Evolutionary conservation across 352 stramenopile genomes (phyloP), one percentile per base, ranked within the genome.

Genomic region (Globisporangium spinosum): DNA sequence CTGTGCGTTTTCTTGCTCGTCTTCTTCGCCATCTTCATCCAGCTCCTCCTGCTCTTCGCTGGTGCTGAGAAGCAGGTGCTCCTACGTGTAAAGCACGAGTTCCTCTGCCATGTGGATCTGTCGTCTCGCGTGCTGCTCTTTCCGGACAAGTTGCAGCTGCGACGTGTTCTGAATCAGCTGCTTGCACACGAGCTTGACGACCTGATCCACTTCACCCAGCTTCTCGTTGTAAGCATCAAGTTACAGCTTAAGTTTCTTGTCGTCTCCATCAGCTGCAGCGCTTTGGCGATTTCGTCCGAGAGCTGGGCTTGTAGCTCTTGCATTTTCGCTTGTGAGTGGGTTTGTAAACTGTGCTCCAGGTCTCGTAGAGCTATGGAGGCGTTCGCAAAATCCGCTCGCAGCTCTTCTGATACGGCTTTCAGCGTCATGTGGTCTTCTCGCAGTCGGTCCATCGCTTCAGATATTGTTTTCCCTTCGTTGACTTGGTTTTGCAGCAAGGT

Each of bases 141-240:
- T 78, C 45, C 79, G 80, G 3, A 90, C 45, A 27, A 87, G 64
- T 67, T 89, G 82, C 20, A 89, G 62, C 32, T 88, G 77, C 5
- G 78, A 88, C n/a, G 77, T 87, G 63, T 85, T 88, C 64, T 87
- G 77, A 15, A 90, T 78, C 55, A 89, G 72, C 62, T 90, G 82
- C n/a, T 82, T 76, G 13, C 82, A 79, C 22, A 89, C 76, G 25
- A 90, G 73, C 49, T 89, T 80, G 45, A 89, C 55, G 63, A 89
- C 79, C 38, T 88, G 82, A 60, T 90, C 82, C 38, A 89, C 69
- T 32, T 90, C 80, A 23, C 61, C 63, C n/a, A 87, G 27, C 65
- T 85, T 84, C 15, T 80, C 71, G 15, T 40, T 70, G 17, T 87
- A 43, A n/a, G 62, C 25, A 17, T 70, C 57, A 25, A 77, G 58